Percentiles rank a stretch among this genome's conserved stretches.
Evolutionary conservation across 148 eudicot genomes (phyloP).

Genomic region (Nepenthes mirabilis): DNA sequence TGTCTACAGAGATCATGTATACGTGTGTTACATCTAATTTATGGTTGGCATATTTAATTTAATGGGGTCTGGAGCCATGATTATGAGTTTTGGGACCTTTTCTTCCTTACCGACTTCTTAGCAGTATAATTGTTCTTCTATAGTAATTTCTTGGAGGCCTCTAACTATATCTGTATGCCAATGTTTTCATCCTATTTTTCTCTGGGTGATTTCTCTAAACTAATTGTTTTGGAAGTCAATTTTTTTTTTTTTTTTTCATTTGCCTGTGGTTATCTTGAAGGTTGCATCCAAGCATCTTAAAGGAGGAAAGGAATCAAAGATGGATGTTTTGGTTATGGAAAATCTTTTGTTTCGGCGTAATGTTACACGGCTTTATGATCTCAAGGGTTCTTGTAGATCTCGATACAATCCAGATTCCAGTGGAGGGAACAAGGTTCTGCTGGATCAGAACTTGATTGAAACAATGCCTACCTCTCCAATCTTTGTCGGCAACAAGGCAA

Average conservation of each 20-base stretch:
- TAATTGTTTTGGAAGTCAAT: slow-evolving; percentile 7
- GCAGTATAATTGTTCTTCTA: no score
- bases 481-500: slow-evolving; percentile 65
- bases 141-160: no score
- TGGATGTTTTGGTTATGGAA: slow-evolving; percentile 76
- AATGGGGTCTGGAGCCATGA: no score
- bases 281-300: slow-evolving; percentile 54
- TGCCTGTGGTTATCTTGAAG: slow-evolving; percentile 16
- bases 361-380: slow-evolving; percentile 53
- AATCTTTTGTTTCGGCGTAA: slow-evolving; percentile 55
- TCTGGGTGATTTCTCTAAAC: neutral
- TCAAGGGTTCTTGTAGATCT: slow-evolving; percentile 73
- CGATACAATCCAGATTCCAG: slow-evolving; percentile 61
- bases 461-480: slow-evolving; percentile 75
- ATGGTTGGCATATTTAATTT: no score
- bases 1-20: no score
- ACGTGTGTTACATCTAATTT: no score
- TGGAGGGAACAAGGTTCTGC: slow-evolving; percentile 61
- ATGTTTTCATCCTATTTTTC: no score
- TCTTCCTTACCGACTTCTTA: no score
- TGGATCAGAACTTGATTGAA: slow-evolving; percentile 76
- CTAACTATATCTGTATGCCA: no score
- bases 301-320: slow-evolving; percentile 66
- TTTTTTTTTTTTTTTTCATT: neutral
- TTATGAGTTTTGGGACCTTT: no score